These are phyloP conservation scores for Calendula officinalis DNA, from an alignment of 129 eudicot species.

Conservation along the genomic window DNA sequence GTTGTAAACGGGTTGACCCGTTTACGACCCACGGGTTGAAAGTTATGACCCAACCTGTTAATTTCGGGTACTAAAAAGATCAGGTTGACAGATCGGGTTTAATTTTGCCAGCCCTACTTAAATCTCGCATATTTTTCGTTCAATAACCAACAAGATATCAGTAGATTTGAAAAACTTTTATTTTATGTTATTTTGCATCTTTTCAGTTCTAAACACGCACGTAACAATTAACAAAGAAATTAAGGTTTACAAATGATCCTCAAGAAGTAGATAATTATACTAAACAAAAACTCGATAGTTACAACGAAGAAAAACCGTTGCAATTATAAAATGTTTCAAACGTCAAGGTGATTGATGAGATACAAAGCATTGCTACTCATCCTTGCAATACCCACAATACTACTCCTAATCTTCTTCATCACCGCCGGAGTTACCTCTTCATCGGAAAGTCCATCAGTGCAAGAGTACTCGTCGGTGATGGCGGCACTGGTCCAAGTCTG, in stretches of 20 bases:
- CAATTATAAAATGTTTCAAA: conserved; percentile 6
- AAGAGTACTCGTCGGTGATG: conserved; percentile 60
- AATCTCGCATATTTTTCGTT: no score
- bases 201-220: no score
- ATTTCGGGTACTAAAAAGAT: no score
- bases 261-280: not conserved
- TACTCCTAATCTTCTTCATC: conserved; percentile 43
- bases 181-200: no score
- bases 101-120: no score
- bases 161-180: no score
- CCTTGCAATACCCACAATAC: conserved; percentile 35
- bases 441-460: conserved; percentile 49
- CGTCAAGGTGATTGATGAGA: conserved; percentile 55
- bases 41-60: no score
- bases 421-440: conserved; percentile 29
- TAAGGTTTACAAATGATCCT: no score
- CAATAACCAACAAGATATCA: no score
- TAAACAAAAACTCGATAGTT: not conserved
- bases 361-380: conserved; percentile 57
- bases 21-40: no score
- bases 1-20: no score
- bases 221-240: not conserved
- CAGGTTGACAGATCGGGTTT: no score
- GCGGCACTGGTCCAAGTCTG: conserved; percentile 81
- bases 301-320: not conserved